A percentile compares a stretch with the other conserved stretches of the same genome.
These are phyloP conservation scores for Daldinia loculata DNA, from an alignment of 495 filamentous ascomycete species.

Conservation along the genomic window DNA sequence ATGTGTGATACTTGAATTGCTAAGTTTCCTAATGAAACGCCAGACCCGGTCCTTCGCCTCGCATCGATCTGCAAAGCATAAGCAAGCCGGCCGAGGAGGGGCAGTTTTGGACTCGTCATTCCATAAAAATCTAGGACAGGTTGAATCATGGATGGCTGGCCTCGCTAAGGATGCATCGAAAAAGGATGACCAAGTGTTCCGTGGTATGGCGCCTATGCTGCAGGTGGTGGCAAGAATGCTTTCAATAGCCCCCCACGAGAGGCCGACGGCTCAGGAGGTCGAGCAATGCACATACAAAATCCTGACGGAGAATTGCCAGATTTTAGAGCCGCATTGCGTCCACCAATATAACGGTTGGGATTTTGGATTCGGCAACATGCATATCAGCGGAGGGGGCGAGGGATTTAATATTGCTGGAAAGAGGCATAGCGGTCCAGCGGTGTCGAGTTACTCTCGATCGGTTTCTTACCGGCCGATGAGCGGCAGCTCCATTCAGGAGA, in stretches of 20 bases:
- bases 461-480: slow-evolving; percentile 24
- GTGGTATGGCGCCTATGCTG: slow-evolving; percentile 58
- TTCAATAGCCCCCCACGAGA: slow-evolving; percentile 52
- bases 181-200: slow-evolving; percentile 64
- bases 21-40: slow-evolving; percentile 77
- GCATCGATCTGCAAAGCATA: slow-evolving; percentile 76
- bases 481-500: slow-evolving; percentile 23
- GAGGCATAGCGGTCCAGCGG: slow-evolving; percentile 26
- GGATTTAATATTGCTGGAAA: slow-evolving; percentile 38
- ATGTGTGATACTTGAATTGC: slow-evolving; percentile 72
- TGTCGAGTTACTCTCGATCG: slow-evolving; percentile 25
- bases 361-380: slow-evolving; percentile 42
- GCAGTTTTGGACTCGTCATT: slow-evolving; percentile 79
- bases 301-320: slow-evolving; percentile 54
- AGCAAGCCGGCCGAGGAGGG: slow-evolving; percentile 69
- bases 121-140: slow-evolving; percentile 80
- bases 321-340: slow-evolving; percentile 57
- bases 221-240: slow-evolving; percentile 58
- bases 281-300: slow-evolving; percentile 56
- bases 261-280: slow-evolving; percentile 56
- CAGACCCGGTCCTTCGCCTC: slow-evolving; percentile 73
- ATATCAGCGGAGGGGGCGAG: slow-evolving; percentile 30
- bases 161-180: slow-evolving; percentile 74
- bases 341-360: slow-evolving; percentile 51
- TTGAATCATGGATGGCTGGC: slow-evolving; percentile 78